These are phyloP conservation scores for Sporisorium iseilematis-ciliati DNA, from an alignment of 1,284 basidiomycete genomes.

Conservation along the genomic window DNA sequence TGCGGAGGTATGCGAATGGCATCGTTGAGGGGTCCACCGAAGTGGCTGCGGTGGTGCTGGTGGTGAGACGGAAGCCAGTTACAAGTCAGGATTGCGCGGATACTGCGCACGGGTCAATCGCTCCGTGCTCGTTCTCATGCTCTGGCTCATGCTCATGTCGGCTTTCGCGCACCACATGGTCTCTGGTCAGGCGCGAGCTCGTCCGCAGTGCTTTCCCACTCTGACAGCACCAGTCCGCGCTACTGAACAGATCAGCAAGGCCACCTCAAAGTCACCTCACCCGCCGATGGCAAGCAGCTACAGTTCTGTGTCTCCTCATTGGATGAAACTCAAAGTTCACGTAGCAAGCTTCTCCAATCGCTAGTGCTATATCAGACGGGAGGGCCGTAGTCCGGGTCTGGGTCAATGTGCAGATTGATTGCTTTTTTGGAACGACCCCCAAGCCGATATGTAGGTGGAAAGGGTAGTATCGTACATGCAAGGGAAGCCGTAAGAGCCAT, in stretches of 20 bases:
- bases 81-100: not conserved
- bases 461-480: conserved; percentile 37
- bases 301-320: no score
- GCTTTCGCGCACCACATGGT: no score
- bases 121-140: not conserved
- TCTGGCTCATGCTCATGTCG: not conserved
- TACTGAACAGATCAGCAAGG: not conserved
- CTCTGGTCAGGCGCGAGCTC: no score
- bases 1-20: conserved; percentile 27
- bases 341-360: no score
- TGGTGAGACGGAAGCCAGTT: not conserved
- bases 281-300: no score
- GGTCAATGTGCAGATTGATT: conserved; percentile 52
- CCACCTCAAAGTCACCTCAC: not conserved
- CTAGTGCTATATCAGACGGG: no score
- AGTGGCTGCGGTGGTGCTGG: not conserved
- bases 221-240: not conserved
- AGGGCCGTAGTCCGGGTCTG: conserved; percentile 3
- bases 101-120: not conserved
- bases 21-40: not conserved
- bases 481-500: conserved; percentile 33
- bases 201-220: not conserved
- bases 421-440: conserved; percentile 48
- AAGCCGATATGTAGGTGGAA: conserved; percentile 30
- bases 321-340: no score